Evolutionary conservation across 805 yeast species (phyloP), one percentile per base, ranked within the genome.

Genomic region (Kodamaea restingae): DNA sequence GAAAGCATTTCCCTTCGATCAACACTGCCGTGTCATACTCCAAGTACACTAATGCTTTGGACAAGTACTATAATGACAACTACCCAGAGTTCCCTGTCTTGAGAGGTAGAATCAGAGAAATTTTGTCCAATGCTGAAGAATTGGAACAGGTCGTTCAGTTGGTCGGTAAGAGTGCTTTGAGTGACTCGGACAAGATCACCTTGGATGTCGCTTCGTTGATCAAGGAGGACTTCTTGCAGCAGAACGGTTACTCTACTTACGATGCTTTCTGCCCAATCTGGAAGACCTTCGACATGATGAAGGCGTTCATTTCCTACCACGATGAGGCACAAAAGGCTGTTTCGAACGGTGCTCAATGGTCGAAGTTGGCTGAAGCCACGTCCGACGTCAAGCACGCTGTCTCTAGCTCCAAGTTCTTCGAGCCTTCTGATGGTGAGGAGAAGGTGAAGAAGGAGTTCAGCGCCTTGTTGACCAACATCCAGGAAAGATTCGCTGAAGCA

Each of bases 211-310:
- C 98, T 18, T 73, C 75, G 20, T 77, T 93, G 63, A 82, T 93
- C 67, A 93, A 93, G 68, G 98, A 93, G 67, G 98, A 93, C 69
- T 93, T 93, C 81, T 76, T 93, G 63, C 99, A 93, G 72, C 99
- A 93, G 74, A 93, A 93, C 70, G 99, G 99, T 71, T 93, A 93
- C 72, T 93, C 98, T 34, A 73, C 95, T 32, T 93, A 93, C 62
- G 99, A 93, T 68, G 96, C 95, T 27, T 93, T 88, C 84, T 93
- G 99, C 71, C 99, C 99, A 50, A 86, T 93, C 59, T 93, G 98
- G 98, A 93, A 93, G 76, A 93, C 99, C 34, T 84, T 78, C 54
- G 93, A 87, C 63, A 93, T 93, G 98, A 90, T 93, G 98, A 88
- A 85, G 66, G 83, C 90, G 8, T 93, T 93, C 56, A 80, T 90